Evolutionary conservation across 2,329 filamentous ascomycete species (phyloP), one percentile per base, ranked within the genome.

Genomic region (Botryotinia narcissicola): DNA sequence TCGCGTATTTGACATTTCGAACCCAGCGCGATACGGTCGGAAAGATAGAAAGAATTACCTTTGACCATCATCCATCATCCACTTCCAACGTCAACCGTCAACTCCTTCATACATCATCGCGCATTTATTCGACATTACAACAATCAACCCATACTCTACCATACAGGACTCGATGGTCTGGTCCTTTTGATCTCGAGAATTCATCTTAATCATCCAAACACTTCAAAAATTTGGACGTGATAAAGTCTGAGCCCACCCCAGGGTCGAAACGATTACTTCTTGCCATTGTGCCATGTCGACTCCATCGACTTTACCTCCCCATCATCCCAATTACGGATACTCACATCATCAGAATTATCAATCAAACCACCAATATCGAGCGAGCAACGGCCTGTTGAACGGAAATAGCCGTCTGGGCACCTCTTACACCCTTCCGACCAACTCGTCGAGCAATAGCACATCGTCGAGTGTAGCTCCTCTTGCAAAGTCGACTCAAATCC

Each of bases 261-360:
- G 77, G 73, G 76, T 72, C 77, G 74, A 77, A 69, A 76, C 74
- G 70, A 72, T 76, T 32, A 67, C 66, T 69, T 35, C 32, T 32
- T 69, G 64, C 71, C 60, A 68, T 69, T 74, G 73, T 78, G 78
- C 75, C 75, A 95, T 95, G 93, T 95, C 93, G 86, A 94, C 92
- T 78, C 92, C 93, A 78, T 93, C 92, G 75, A 92, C 90, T 78
- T 86, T 93, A 81, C 90, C 90, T 81, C 89, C 88, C 80, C 90
- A 91, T 83, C 88, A 90, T 83, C 87, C 88, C 75, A 87, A 87
- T 80, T 90, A 90, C 85, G 85, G 83, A 78, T 91, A 91, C 80
- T 86, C 89, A 71, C 85, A 86, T 81, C 86, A 86, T 76, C 84
- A 85, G 75, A 81, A 84, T 75, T 89, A 88, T 80, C 88, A 89